Conservation (phyloP, 768 basidiomycete species). For the Mycena haematopus region DNA sequence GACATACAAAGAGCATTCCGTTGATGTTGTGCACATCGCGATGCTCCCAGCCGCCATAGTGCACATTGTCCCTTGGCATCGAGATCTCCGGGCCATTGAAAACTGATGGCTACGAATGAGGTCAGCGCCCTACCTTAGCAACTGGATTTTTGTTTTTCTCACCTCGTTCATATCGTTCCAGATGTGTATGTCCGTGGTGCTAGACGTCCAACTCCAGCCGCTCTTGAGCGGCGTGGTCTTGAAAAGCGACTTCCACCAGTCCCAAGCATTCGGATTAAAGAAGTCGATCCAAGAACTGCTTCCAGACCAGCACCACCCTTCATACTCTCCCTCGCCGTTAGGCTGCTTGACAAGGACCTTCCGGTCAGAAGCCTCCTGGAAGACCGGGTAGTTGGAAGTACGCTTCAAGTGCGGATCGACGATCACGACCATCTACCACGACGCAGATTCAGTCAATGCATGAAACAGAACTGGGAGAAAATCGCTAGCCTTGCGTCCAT, state of each 20-base stretch:
- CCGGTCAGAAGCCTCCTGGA: constrained; percentile 83
- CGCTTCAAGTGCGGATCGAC: constrained; percentile 97
- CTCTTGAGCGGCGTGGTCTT: constrained; percentile 58
- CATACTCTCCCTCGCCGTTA: constrained; percentile 84
- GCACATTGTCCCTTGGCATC: constrained; percentile 71
- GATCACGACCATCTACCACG: constrained; percentile 93
- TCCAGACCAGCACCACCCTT: constrained; percentile 99
- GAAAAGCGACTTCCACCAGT: constrained; percentile 91
- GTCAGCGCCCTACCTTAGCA: constrained; percentile 16
- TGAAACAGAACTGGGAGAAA: background rate
- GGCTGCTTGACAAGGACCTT: constrained; percentile 82
- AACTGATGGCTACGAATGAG: constrained; percentile 79
- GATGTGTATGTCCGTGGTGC: constrained; percentile 85
- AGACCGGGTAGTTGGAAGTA: constrained; percentile 77
- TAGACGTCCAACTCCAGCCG: constrained; percentile 79
- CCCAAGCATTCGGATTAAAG: constrained; percentile 90
- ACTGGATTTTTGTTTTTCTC: constrained; percentile 20
- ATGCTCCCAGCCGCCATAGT: constrained; percentile 97
- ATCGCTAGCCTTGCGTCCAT: constrained; percentile 76
- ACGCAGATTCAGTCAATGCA: constrained; percentile 9
- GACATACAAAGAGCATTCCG: constrained; percentile 87
- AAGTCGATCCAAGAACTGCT: constrained; percentile 97
- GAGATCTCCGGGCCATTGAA: constrained; percentile 98
- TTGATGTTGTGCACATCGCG: constrained; percentile 97
- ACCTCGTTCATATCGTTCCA: constrained; percentile 99